Percentiles rank a stretch among this genome's conserved stretches.
These are phyloP conservation scores for Mollisia scopiformis DNA, from an alignment of 2,329 filamentous ascomycete genomes.

Conservation along the genomic window DNA sequence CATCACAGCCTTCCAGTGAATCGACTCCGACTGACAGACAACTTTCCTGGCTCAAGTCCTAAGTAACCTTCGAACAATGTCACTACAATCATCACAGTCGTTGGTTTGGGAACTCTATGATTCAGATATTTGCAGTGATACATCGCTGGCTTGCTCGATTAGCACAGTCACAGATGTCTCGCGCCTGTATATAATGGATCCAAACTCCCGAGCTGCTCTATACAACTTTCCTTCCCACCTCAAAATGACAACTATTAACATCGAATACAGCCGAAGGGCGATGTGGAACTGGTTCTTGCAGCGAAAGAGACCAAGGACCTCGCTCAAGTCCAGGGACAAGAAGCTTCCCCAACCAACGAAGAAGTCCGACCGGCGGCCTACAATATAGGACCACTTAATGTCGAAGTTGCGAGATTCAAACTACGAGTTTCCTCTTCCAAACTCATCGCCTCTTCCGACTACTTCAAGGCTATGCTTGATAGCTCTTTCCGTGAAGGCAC, in stretches of 20 bases:
- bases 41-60: too few relatives aligned
- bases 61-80: too few relatives aligned
- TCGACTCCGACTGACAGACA: too few relatives aligned
- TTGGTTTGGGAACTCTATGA: too few relatives aligned
- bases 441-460: conserved; percentile 4
- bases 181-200: too few relatives aligned
- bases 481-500: background rate
- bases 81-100: too few relatives aligned
- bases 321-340: background rate
- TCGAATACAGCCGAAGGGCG: conserved; percentile 2
- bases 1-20: too few relatives aligned
- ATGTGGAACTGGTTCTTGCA: conserved; percentile 2
- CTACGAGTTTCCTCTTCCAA: conserved; percentile 3
- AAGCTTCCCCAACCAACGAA: background rate
- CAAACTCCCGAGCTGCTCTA: too few relatives aligned
- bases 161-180: too few relatives aligned
- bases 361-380: background rate
- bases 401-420: background rate
- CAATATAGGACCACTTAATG: background rate
- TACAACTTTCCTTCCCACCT: too few relatives aligned
- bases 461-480: conserved; percentile 6
- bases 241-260: background rate
- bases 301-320: background rate
- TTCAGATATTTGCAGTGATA: too few relatives aligned
- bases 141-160: too few relatives aligned